Base-by-base conservation (phyloP, 2,329 filamentous ascomycete species). In the Epichloe coenophiala region DNA sequence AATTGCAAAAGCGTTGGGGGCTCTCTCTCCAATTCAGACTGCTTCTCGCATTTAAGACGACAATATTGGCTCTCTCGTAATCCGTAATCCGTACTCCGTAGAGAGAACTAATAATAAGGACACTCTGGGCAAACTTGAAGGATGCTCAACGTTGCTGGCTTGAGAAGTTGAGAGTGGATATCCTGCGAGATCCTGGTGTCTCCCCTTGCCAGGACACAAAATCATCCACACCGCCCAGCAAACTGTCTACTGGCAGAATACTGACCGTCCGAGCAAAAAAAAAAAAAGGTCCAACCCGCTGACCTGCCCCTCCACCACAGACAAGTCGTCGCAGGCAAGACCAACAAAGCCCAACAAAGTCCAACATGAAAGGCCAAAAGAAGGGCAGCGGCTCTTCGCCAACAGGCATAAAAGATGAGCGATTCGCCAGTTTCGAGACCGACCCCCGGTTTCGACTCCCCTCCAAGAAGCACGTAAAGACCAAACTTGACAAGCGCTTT, bases 361-460 rank as follows among this genome's bases (percentile, higher is more conserved):
- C 50, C 53, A 44, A 51, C 54, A 67, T 66, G 63, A 67, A 65
- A 51, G 57, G 55, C 43, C 57, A 59, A 21, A 67, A 65, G 52
- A 67, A 63, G 38, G 59, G 61, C 51, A 51, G 56, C 44, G 58
- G 56, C 31, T 47, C 57, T 8, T 52, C 64, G 31, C 51, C 62
- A 0, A 50, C 54, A 3, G 57, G 51, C 36, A 75, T 78, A 48
- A 68, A 71, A 46, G 93, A 98, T 66, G 74, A 84, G 45, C 83
- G 93, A 51, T 98, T 98, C 65, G 76, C 84, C 52, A 91, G 81
- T 59, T 93, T 98, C 65, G 81, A 94, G 61, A 90, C 82, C 46
- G 90, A 98, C 60, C 89, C 89, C 91, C 86, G 90, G 50, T 98
- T 93, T 68, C 86, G 88, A 21, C 78, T 97, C 33, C 91, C 93